phyloP scores from a whole-genome alignment of 1,139 yeast genomes.

The Candida pseudoviswanathii region DNA sequence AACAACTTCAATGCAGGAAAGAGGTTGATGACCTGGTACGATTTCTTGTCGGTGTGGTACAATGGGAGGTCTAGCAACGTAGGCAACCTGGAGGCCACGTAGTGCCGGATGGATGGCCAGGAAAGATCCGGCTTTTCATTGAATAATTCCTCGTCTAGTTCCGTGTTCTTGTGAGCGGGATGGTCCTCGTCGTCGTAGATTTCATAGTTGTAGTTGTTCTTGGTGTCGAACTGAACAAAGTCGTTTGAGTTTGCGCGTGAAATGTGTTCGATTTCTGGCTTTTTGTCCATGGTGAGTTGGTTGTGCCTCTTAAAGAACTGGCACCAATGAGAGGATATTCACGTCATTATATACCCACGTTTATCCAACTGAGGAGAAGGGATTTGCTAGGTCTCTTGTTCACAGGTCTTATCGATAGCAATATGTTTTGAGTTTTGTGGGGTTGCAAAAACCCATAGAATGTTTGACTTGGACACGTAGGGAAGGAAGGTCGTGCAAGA shows the following conservation, averaged over 20 bases:
- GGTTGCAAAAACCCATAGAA: neutral
- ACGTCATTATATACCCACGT: neutral
- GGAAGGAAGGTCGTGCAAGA: no score
- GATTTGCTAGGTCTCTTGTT: neutral
- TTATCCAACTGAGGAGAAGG: neutral
- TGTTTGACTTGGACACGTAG: no score
- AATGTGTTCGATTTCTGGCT: conserved; percentile 10
- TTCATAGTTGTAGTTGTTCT: neutral
- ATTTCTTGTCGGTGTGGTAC: conserved; percentile 13
- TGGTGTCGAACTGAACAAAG: neutral
- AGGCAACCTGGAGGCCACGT: conserved; percentile 29
- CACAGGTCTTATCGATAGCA: no score
- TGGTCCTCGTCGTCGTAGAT: neutral
- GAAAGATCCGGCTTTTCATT: conserved; percentile 32
- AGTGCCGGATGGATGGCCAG: conserved; percentile 21
- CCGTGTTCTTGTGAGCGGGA: neutral
- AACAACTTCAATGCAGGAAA: conserved; percentile 31
- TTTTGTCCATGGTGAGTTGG: conserved; percentile 8
- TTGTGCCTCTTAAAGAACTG: neutral
- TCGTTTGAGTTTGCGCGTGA: conserved; percentile 6
- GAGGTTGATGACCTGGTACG: conserved; percentile 32
- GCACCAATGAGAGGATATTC: neutral
- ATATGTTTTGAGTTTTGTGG: neutral
- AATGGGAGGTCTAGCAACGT: conserved; percentile 25
- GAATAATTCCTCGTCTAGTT: conserved; percentile 16